Evolutionary conservation across 2,329 filamentous ascomycete species (phyloP).

Genomic region (Paraphoma sp.): DNA sequence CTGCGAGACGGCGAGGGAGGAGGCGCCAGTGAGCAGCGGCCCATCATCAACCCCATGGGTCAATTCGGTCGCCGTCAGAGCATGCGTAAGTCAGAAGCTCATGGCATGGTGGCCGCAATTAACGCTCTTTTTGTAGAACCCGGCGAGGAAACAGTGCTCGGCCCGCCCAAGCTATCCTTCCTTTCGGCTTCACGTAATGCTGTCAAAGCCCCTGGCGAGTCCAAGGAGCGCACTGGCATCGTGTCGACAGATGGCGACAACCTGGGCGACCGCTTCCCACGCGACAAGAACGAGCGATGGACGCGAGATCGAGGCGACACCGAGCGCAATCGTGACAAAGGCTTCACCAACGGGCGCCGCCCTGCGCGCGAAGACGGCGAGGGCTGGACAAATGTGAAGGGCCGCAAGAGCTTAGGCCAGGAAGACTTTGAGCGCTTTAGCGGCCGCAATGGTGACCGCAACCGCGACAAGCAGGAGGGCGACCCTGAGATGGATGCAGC

Average conservation of each 20-base stretch:
- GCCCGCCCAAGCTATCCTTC: conserved; percentile 83
- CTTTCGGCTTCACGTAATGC: conserved; percentile 71
- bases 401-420: conserved; percentile 74
- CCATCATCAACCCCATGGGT: conserved; percentile 45
- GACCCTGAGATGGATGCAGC: conserved; percentile 53
- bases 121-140: conserved; percentile 57
- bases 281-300: conserved; percentile 48
- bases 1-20: conserved; percentile 36
- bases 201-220: conserved; percentile 50
- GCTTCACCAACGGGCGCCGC: conserved; percentile 47
- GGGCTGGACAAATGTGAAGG: conserved; percentile 76
- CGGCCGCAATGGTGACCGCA: conserved; percentile 59
- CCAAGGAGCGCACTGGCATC: conserved; percentile 44
- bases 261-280: conserved; percentile 40
- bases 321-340: conserved; percentile 46
- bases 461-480: conserved; percentile 57
- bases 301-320: conserved; percentile 50
- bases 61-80: conserved; percentile 42
- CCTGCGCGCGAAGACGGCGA: conserved; percentile 64
- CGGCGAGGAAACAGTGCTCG: conserved; percentile 81
- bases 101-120: conserved; percentile 45
- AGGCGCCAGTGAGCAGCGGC: conserved; percentile 34
- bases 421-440: conserved; percentile 75
- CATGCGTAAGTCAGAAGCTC: conserved; percentile 57
- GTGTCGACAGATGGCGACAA: conserved; percentile 49